Evolutionary conservation across 352 stramenopile species (phyloP).

Genomic region (Pythium oligandrum): DNA sequence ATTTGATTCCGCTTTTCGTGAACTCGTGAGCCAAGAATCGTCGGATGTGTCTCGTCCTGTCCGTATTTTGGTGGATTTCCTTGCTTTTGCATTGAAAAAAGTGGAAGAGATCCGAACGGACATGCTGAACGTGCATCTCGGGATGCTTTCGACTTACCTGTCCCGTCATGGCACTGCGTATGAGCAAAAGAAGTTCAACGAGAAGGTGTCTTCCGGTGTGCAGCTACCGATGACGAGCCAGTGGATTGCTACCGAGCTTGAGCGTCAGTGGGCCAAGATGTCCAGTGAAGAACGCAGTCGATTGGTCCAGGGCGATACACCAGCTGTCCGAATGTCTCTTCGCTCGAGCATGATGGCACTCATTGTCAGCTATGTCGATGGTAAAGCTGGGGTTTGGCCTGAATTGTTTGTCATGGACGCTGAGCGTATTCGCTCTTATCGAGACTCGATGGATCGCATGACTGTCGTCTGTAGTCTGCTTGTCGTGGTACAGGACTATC

Average conservation of each 20-base stretch:
- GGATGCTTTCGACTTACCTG: slow-evolving; percentile 48
- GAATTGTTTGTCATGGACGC: slow-evolving; percentile 63
- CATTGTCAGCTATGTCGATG: slow-evolving; percentile 50
- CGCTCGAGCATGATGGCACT: slow-evolving; percentile 40
- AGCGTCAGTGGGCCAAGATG: slow-evolving; percentile 24
- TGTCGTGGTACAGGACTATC: slow-evolving; percentile 54
- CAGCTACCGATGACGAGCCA: slow-evolving; percentile 36
- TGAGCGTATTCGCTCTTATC: slow-evolving; percentile 41
- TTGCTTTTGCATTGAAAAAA: slow-evolving; percentile 63
- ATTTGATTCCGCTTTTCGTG: slow-evolving; percentile 25
- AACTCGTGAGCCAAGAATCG: slow-evolving; percentile 13
- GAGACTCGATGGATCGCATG: slow-evolving; percentile 54
- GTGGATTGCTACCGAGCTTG: slow-evolving; percentile 44
- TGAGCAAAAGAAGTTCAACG: slow-evolving; percentile 48
- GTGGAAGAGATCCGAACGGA: slow-evolving; percentile 61
- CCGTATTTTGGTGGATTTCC: slow-evolving; percentile 48
- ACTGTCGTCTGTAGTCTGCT: slow-evolving; percentile 52
- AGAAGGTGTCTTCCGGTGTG: slow-evolving; percentile 20
- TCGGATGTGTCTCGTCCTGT: slow-evolving; percentile 4
- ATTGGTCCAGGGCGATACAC: slow-evolving; percentile 24
- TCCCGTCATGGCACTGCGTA: slow-evolving; percentile 56
- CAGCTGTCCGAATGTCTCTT: slow-evolving; percentile 42
- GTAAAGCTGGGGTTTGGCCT: slow-evolving; percentile 36
- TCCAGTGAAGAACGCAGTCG: slow-evolving; percentile 15
- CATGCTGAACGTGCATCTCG: slow-evolving; percentile 53